Conservation (phyloP, 202 grass and related monocot species). For the Bolboschoenoplectus hybrid region DNA sequence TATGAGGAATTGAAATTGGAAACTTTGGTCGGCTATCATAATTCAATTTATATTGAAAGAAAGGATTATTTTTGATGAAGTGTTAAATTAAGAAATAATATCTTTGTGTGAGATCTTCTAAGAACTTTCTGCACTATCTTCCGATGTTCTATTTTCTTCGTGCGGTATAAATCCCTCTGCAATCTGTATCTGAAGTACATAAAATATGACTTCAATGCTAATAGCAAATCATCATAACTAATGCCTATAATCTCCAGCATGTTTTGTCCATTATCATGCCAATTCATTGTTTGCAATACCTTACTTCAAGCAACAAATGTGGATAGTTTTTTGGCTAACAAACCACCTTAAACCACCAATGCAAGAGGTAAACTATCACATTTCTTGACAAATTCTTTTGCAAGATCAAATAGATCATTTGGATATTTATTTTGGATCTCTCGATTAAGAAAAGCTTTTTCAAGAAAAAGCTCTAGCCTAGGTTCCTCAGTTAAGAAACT, state of each 20-base stretch:
- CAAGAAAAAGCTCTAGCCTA: neutral
- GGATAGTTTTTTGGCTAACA: neutral
- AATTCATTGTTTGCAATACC: neutral
- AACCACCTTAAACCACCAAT: slow-evolving; percentile 3
- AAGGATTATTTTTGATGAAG: no score
- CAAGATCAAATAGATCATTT: neutral
- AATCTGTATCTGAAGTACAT: slow-evolving; percentile 53
- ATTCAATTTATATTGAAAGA: no score
- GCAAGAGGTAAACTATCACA: slow-evolving; percentile 20
- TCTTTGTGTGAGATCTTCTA: slow-evolving; percentile 43
- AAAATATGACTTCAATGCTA: slow-evolving; percentile 48
- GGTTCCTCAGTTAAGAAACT: neutral
- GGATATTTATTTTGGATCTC: neutral
- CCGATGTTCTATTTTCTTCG: slow-evolving; percentile 20
- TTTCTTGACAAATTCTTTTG: neutral
- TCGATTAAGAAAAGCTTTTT: neutral
- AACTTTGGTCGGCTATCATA: no score
- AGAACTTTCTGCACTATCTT: slow-evolving; percentile 33
- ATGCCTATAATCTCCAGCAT: slow-evolving; percentile 7
- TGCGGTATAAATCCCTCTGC: slow-evolving; percentile 44
- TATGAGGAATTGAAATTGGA: no score
- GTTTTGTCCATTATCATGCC: neutral
- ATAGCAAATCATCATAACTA: slow-evolving; percentile 49
- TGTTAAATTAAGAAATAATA: slow-evolving; percentile 1
- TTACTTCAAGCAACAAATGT: neutral